Evolutionary conservation across 495 filamentous ascomycete genomes (phyloP), one percentile per base, ranked within the genome.

Genomic region (Penicillium bovifimosum): DNA sequence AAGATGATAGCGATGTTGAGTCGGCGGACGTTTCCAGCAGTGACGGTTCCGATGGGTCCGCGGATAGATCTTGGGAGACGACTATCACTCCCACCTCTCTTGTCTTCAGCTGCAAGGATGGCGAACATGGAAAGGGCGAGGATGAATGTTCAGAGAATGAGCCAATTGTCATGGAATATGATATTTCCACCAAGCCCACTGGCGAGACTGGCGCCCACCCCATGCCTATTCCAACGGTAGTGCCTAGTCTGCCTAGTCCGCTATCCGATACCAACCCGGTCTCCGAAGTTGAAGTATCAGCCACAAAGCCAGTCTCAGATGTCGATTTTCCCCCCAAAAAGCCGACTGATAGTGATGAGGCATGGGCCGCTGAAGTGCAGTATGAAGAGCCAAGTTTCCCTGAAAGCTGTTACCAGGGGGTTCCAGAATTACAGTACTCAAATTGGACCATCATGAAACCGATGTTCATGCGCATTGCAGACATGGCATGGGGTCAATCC

Each of bases 1-100:
- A 78, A 34, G 41, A 48, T 2, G 41, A 47, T 11, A 56, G 47
- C 31, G 40, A 54, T 32, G 34, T 27, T 7, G 44, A 54, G 20
- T 14, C 28, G 6, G 9, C 14, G 13, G 26, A 18, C 9, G 5
- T 24, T 2, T 13, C 29, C 4, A 42, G 48, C 31, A 36, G 34
- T 16, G 48, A 34, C 38, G 41, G 38, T 18, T 50, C 38, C 10
- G 29, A 50, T 5, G 29, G 26, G 5, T 42, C 38, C 3, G 11
- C 27, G 41, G 38, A 38, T 27, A 18, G 29, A 11, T 34, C 29
- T 17, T 41, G 38, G 48, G 48, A 50, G 4, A 16, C 18, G 5
- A 20, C 5, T 20, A 27, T 16, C 1, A 28, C 32, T 47, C 45
- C 24, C 4, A 32, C 36, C 32, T 50, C 48, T 7, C n/a, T 28